Evolutionary conservation across 225 moss, liverwort and hornwort genomes (phyloP), one percentile per base, ranked within the genome.

Genomic region (Physcomitrellopsis africana): DNA sequence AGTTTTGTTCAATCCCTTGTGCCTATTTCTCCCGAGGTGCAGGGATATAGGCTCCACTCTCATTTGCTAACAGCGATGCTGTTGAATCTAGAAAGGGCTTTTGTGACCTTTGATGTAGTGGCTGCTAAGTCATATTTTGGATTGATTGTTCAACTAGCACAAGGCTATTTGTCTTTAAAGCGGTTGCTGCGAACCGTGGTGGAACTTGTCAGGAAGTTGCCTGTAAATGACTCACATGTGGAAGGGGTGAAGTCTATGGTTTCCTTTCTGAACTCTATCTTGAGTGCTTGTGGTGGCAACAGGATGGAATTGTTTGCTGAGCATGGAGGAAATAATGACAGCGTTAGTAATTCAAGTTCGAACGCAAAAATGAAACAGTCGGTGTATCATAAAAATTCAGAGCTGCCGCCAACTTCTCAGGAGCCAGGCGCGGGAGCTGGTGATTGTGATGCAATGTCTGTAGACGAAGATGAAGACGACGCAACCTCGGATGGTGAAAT

Each of bases 401-500:
- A 99, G 81, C 63, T 89, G 75, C 86, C 89, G 54, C 91, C 89
- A 67, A 73, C 93, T 77, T 69, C 91, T 53, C 69, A 90, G 53
- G 91, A 89, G 65, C 80, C 92, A 67, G 89, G 82, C 44, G 80
- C 81, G 76, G 86, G 81, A 74, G 85, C 82, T 71, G 89, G 82
- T 82, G 97, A 97, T 58, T 95, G 95, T 83, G 99, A 99, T 88
- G 99, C 86, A 70, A 91, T 87, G 67, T 99, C 99, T 19, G 91
- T 93, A 20, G 99, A 99, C 69, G 99, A 99, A 79, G 99, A 99
- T 74, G 99, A 99, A 79, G 99, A 99, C 74, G 99, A 95, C 72
- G 95, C 81, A 52, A 99, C 95, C 15, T 99, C 99, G 59, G 99
- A 99, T 81, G 99, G 99, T 64, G 99, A 99, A 84, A 87, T 95